Conservation (phyloP, 73 alveolate species). For the Urostyla sp. region DNA sequence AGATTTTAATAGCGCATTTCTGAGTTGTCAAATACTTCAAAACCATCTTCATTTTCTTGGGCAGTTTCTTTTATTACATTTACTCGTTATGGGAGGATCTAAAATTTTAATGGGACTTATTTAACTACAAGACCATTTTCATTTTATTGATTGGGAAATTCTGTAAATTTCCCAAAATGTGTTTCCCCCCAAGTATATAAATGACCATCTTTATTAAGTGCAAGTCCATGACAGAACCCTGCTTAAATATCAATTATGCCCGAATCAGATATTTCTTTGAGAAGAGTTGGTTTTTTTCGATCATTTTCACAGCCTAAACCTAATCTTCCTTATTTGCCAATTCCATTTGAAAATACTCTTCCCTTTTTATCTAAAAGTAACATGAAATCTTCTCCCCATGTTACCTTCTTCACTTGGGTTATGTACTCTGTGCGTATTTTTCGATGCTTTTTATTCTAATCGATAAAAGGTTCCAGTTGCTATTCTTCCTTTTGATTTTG, state of each 20-base stretch:
- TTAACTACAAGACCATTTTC: too few species aligned
- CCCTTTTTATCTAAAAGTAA: slow-evolving; percentile 29
- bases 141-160: too few species aligned
- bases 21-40: too few species aligned
- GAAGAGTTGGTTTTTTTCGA: slow-evolving; percentile 3
- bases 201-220: slow-evolving; percentile 46
- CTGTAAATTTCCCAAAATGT: too few species aligned
- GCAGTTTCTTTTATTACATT: too few species aligned
- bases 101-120: too few species aligned
- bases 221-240: slow-evolving; percentile 61
- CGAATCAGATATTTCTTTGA: neutral
- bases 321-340: slow-evolving; percentile 27
- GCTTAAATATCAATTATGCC: slow-evolving; percentile 42
- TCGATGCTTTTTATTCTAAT: slow-evolving; percentile 8
- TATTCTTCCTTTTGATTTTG: neutral
- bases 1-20: too few species aligned
- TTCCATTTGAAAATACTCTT: slow-evolving; percentile 55
- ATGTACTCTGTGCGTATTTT: slow-evolving; percentile 28
- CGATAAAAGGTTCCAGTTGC: slow-evolving; percentile 26
- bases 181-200: slow-evolving; percentile 74
- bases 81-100: too few species aligned
- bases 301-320: slow-evolving; percentile 52
- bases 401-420: slow-evolving; percentile 3
- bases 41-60: neutral
- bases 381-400: slow-evolving; percentile 48